Base-by-base conservation (phyloP, 192 early-diverging fungal genomes). In the Coemansia sp. region DNA sequence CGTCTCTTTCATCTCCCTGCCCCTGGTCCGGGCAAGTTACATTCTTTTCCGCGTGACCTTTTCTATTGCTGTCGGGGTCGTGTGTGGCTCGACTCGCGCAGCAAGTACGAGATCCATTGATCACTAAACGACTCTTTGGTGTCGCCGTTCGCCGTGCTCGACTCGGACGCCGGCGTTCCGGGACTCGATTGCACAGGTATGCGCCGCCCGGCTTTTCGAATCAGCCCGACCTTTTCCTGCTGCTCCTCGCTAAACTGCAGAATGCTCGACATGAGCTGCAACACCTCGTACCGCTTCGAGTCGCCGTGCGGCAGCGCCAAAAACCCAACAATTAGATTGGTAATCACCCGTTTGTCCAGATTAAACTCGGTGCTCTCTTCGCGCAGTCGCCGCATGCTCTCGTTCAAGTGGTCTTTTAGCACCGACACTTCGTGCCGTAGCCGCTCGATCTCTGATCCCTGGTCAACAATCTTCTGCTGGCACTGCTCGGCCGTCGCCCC, bases 261-360 rank as follows among this genome's bases (percentile, higher is more conserved):
- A 17, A 97, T 90, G 65, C 85, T 90, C 12, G 92, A 88, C 75
- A 98, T 95, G 50, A 98, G 85, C 53, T 88, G 87, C 64, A 98
- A 70, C 47, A 96, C 92, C 69, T 98, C 95, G 67, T 86, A 98
- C 32, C 93, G 85, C 75, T 94, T 96, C 38, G 88, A 83, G 72
- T 96, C 94, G 45, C 94, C 95, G 23, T 94, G 86, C 23, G 90
- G 90, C 43, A 92, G 84, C 54, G 85, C 83, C 52, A 96, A 73
- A 72, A 96, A 98, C 1, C 88, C 86, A 45, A 97, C 89, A 45
- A 98, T 76, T 6, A 98, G 85, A 59, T 95, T 96, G 49, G 93
- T 89, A 24, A 97, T 89, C 7, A 98, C 84, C 27, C 88, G 88
- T 61, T 94, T 88, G 67, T 93, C 91, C 10, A 93, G 84, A 58